Percentiles rank a stretch among this genome's conserved stretches.
Evolutionary conservation across 169 alveolate species (phyloP).

Genomic region (Hammondia hammondi): DNA sequence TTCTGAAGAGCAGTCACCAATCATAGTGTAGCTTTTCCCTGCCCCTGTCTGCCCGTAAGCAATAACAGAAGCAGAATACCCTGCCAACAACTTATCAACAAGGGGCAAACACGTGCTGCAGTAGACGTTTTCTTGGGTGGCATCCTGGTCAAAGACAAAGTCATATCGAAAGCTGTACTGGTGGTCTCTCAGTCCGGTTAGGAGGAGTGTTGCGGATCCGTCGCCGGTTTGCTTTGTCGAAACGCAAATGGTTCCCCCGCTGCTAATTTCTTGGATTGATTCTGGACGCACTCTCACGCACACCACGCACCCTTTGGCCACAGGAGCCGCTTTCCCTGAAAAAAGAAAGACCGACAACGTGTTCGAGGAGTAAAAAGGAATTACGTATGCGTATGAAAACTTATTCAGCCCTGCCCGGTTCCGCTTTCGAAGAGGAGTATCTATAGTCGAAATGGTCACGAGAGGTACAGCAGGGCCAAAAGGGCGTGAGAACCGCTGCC

Average conservation of each 20-base stretch:
- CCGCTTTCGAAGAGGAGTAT: too few relatives aligned
- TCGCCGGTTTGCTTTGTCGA: not conserved
- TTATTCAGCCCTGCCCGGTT: too few relatives aligned
- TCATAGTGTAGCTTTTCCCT: conserved; percentile 76
- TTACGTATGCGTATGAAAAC: too few relatives aligned
- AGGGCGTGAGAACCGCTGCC: too few relatives aligned
- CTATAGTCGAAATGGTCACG: too few relatives aligned
- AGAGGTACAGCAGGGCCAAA: too few relatives aligned
- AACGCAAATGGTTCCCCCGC: conserved; percentile 38
- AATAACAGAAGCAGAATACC: conserved; percentile 89
- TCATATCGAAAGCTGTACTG: conserved; percentile 76
- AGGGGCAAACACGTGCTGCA: conserved; percentile 80
- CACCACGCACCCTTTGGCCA: conserved; percentile 53
- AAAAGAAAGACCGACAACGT: not conserved
- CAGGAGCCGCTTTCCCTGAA: not conserved
- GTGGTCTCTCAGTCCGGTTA: not conserved
- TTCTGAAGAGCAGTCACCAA: conserved; percentile 11
- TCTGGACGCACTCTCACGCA: conserved; percentile 62
- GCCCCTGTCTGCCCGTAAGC: conserved; percentile 92
- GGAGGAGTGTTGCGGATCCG: not conserved
- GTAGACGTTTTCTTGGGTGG: conserved; percentile 82
- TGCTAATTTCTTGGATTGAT: conserved; percentile 20
- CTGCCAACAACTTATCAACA: conserved; percentile 83
- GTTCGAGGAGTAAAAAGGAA: too few relatives aligned
- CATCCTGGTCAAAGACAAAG: conserved; percentile 75